Percentiles rank a stretch among this genome's conserved stretches.
phyloP scores from a whole-genome alignment of 2,329 filamentous ascomycete genomes.

The Penicillium carneum region DNA sequence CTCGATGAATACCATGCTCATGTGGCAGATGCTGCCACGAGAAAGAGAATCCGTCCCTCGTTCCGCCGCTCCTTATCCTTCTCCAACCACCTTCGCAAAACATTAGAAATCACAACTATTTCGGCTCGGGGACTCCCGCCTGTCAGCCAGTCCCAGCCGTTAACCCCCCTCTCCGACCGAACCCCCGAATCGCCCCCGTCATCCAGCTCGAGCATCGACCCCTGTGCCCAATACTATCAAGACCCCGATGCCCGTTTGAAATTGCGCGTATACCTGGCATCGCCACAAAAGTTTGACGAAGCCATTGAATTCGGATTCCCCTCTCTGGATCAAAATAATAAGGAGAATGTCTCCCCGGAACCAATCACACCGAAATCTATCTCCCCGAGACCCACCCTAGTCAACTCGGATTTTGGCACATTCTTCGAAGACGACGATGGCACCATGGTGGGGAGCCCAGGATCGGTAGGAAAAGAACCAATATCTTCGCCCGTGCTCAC shows the following conservation, averaged over 20 bases:
- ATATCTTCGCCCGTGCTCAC: conserved; percentile 30
- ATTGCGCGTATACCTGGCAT: conserved; percentile 82
- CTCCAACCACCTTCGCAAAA: conserved; percentile 67
- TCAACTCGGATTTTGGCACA: conserved; percentile 57
- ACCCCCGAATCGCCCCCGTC: conserved; percentile 51
- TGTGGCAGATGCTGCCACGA: conserved; percentile 57
- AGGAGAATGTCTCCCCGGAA: conserved; percentile 37
- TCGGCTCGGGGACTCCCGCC: conserved; percentile 46
- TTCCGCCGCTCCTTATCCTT: conserved; percentile 77
- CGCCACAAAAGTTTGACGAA: conserved; percentile 93
- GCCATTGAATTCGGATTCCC: conserved; percentile 93
- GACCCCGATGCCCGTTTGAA: conserved; percentile 88
- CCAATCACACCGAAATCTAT: conserved; percentile 35
- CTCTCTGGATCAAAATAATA: conserved; percentile 46
- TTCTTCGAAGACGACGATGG: conserved; percentile 60
- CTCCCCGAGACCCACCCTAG: conserved; percentile 46
- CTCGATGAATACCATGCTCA: conserved; percentile 75
- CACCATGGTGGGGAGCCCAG: conserved; percentile 48
- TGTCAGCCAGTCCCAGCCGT: conserved; percentile 55
- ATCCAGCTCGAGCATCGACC: conserved; percentile 66
- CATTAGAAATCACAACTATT: conserved; percentile 41
- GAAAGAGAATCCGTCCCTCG: conserved; percentile 56
- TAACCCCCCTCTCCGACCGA: conserved; percentile 39
- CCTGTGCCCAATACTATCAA: conserved; percentile 81
- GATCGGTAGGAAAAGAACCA: conserved; percentile 34